Evolutionary conservation across 2,329 filamentous ascomycete species (phyloP), one percentile per base, ranked within the genome.

Genomic region (Trichophyton benhamiae): DNA sequence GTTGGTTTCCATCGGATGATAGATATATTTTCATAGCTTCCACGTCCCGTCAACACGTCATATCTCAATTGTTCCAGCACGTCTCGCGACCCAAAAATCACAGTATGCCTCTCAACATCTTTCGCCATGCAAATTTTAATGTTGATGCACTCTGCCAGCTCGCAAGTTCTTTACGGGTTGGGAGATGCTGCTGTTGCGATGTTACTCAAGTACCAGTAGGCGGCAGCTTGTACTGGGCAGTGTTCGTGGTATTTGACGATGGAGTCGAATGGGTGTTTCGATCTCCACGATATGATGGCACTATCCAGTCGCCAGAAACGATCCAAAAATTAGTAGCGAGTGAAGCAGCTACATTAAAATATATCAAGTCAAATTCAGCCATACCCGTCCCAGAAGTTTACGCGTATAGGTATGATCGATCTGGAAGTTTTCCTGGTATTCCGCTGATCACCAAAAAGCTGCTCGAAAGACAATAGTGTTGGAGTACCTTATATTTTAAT

Each of bases 401-500:
- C 59, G 57, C 64, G 9, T 70, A 68, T 60, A 68, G 65, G 66
- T 68, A 67, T 17, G 1, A 60, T 55, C 48, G 15, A 55, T 7
- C 8, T 8, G 15, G 46, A 52, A 17, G 15, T 30, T 41, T n/a
- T 49, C 38, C 17, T 48, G 15, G 58, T 65, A 62, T 65, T 30
- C 17, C 36, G 42, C 48, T 62, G 55, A 64, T n/a, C 44, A 9
- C n/a, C 44, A 27, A 9, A 64, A 49, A 65, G 63, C 55, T 49
- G 30, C 44, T 59, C 61, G 13, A 17, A 30, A 52, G 60, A 69
- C 30, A 72, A 72, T 65, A 66, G 68, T 5, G 67, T 71, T 25
- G 68, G 68, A 1, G 60, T 72, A 38, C 71, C 71, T 17, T 72
- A 67, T 58, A 72, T 74, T 41, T 60, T 73, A 17, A 72, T 72